These are phyloP conservation scores for Tillandsia fasciculata DNA, from an alignment of 176 grass and related monocot genomes.

Conservation along the genomic window DNA sequence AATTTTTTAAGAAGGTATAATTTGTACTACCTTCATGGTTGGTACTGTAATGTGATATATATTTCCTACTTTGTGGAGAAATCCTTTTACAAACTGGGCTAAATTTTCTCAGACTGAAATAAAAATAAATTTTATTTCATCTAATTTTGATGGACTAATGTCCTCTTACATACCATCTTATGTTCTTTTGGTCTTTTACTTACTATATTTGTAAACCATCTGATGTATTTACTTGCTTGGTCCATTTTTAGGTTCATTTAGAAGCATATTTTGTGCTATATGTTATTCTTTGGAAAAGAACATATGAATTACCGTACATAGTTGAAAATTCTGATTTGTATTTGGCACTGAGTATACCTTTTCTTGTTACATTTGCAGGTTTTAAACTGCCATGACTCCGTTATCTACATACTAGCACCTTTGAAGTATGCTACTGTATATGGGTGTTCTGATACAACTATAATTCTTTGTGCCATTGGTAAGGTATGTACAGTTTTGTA, in stretches of 20 bases:
- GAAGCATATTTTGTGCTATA: too few species aligned
- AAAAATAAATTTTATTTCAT: neutral
- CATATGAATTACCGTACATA: too few species aligned
- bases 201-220: neutral
- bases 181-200: neutral
- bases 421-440: conserved; percentile 90
- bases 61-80: neutral
- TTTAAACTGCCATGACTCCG: conserved; percentile 95
- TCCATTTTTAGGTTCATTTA: too few species aligned
- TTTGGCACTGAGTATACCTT: neutral
- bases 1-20: neutral
- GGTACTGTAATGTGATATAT: neutral
- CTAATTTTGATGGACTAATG: neutral
- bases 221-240: neutral
- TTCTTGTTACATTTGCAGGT: conserved; percentile 41
- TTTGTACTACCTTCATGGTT: neutral
- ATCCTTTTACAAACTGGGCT: neutral
- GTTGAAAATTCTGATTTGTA: neutral
- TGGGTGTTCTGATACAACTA: conserved; percentile 90
- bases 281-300: too few species aligned
- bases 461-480: conserved; percentile 91
- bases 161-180: neutral
- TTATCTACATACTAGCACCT: conserved; percentile 93
- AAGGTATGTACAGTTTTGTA: conserved; percentile 43
- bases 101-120: neutral